Evolutionary conservation across 1,139 yeast genomes (phyloP).

Genomic region (Lodderomyces metapsilosis): DNA sequence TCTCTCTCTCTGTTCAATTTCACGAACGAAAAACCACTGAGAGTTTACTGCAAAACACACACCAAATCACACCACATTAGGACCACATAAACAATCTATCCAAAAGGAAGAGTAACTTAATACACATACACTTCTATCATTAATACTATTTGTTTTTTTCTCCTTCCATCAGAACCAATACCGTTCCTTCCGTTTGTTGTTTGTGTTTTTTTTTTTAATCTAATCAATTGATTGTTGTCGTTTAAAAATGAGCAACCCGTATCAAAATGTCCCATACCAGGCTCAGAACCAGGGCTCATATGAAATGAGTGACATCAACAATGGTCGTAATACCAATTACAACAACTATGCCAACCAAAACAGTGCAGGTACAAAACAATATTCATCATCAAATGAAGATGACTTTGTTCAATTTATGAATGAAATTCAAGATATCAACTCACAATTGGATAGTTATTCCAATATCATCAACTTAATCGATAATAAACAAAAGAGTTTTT

Average conservation of each 20-base stretch:
- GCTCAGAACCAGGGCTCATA: conserved; percentile 21
- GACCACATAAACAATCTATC: no score
- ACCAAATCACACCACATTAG: no score
- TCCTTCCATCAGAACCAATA: no score
- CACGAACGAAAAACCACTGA: no score
- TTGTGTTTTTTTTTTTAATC: neutral
- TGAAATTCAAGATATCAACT: conserved; percentile 79
- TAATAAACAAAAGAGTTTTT: conserved; percentile 74
- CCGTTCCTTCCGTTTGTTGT: no score
- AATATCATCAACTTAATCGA: conserved; percentile 74
- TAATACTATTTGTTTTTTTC: no score
- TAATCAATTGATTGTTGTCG: neutral
- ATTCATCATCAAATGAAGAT: conserved; percentile 30
- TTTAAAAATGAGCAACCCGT: conserved; percentile 26
- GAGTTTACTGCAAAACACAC: no score
- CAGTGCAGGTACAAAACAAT: conserved; percentile 10
- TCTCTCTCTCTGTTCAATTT: no score
- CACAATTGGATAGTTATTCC: conserved; percentile 77
- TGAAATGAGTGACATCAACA: conserved; percentile 33
- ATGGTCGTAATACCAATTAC: conserved; percentile 12
- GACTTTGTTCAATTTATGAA: conserved; percentile 80
- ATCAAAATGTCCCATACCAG: conserved; percentile 16
- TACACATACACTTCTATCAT: no score
- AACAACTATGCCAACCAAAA: conserved; percentile 1
- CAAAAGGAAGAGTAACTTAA: no score